These are phyloP conservation scores for Stemphylium beticola DNA, from an alignment of 2,329 filamentous ascomycete species.

Conservation along the genomic window DNA sequence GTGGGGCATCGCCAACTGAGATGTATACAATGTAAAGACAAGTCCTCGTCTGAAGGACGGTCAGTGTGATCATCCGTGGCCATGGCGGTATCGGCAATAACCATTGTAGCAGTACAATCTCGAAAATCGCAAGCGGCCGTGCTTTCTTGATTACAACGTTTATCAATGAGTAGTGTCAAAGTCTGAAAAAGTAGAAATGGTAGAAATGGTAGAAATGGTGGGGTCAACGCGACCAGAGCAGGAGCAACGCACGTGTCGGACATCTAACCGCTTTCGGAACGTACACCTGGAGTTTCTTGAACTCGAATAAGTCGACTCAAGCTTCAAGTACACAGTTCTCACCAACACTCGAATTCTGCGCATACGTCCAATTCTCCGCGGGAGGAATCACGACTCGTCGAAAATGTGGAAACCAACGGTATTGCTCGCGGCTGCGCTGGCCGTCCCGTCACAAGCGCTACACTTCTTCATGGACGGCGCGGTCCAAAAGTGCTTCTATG, in stretches of 20 bases:
- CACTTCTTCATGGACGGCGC: conserved; percentile 95
- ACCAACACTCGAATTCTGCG: conserved; percentile 26
- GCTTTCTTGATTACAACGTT: no score
- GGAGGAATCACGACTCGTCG: conserved; percentile 19
- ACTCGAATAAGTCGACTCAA: conserved; percentile 25
- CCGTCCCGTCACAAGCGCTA: conserved; percentile 75
- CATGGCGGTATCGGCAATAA: no score
- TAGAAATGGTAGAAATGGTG: no score
- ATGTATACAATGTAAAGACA: no score
- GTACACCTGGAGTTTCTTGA: conserved; percentile 32
- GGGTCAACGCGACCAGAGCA: conserved; percentile 8
- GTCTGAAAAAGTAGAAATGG: not conserved
- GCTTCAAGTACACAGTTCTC: conserved; percentile 29
- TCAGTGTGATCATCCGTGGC: no score
- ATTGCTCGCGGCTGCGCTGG: conserved; percentile 67
- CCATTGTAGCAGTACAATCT: no score
- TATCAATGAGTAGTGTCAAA: no score
- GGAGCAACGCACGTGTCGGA: conserved; percentile 24
- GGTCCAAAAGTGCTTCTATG: conserved; percentile 93
- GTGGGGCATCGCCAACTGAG: no score
- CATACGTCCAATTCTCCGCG: conserved; percentile 24
- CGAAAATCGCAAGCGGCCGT: no score
- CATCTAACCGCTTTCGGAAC: conserved; percentile 29
- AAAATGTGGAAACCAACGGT: conserved; percentile 57
- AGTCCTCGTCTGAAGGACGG: no score